Evolutionary conservation across 176 grass and related monocot genomes (phyloP).

Genomic region (Carex myosuroides): DNA sequence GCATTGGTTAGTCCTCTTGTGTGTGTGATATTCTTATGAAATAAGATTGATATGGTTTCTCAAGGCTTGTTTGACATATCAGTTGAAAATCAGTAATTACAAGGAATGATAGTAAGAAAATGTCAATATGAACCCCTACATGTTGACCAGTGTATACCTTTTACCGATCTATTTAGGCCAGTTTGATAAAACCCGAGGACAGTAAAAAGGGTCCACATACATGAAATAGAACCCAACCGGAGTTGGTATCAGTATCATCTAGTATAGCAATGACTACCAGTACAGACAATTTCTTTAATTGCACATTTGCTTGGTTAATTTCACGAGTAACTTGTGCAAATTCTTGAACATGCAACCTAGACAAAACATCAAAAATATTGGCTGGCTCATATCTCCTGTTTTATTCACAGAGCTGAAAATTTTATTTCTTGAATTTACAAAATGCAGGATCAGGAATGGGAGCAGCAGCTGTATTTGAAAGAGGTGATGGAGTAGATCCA

Average conservation of each 20-base stretch:
- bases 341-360: background rate
- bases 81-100: background rate
- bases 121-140: background rate
- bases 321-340: background rate
- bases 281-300: background rate
- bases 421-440: background rate
- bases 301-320: background rate
- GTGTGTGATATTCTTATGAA: background rate
- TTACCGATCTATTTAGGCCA: background rate
- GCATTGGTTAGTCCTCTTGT: slow-evolving; percentile 49
- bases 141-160: background rate
- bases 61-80: background rate
- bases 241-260: background rate
- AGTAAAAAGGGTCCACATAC: background rate
- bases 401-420: background rate
- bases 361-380: background rate
- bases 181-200: no score
- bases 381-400: background rate
- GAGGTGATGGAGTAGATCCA: slow-evolving; percentile 60
- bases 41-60: background rate
- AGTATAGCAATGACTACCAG: background rate
- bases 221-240: background rate
- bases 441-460: slow-evolving; percentile 83
- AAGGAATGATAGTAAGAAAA: background rate
- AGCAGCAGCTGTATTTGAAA: slow-evolving; percentile 84